Percentiles rank a stretch among this genome's conserved stretches.
phyloP scores from a whole-genome alignment of 192 early-diverging fungal genomes.

The Phlyctochytrium planicorne region DNA sequence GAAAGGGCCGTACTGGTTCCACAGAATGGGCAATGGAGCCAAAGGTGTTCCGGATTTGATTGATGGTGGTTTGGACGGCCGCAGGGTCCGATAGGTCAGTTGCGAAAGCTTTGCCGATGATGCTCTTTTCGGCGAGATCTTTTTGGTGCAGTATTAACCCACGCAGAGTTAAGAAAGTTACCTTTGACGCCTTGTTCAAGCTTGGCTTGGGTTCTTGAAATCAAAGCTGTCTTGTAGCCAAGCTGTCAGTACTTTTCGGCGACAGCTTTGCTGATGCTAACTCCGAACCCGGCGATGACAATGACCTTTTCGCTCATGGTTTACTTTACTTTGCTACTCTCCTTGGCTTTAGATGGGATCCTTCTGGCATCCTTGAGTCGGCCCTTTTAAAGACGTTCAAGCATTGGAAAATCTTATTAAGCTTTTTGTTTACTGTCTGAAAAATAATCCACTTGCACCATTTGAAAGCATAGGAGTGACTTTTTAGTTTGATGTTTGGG shows the following conservation, averaged over 20 bases:
- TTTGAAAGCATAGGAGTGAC: too few relatives aligned
- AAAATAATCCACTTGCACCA: too few relatives aligned
- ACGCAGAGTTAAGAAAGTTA: background rate
- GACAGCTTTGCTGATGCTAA: slow-evolving; percentile 21
- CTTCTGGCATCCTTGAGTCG: too few relatives aligned
- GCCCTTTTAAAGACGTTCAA: too few relatives aligned
- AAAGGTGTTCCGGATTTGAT: slow-evolving; percentile 6
- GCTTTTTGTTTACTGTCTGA: too few relatives aligned
- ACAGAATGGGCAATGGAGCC: slow-evolving; percentile 11
- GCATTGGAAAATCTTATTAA: too few relatives aligned
- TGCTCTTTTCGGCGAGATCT: slow-evolving; percentile 16
- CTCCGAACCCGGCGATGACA: slow-evolving; percentile 31
- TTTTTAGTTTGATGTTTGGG: too few relatives aligned
- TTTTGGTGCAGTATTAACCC: background rate
- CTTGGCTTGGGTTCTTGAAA: slow-evolving; percentile 28
- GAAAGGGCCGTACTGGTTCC: too few relatives aligned
- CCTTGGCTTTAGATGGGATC: too few relatives aligned
- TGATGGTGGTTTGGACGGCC: slow-evolving; percentile 5
- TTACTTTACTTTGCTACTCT: too few relatives aligned
- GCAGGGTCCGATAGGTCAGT: slow-evolving; percentile 19
- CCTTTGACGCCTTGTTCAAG: slow-evolving; percentile 22
- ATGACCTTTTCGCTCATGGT: too few relatives aligned
- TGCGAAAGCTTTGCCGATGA: slow-evolving; percentile 27
- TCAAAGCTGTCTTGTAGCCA: slow-evolving; percentile 23
- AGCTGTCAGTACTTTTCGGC: slow-evolving; percentile 24